Conservation (phyloP, 108 stramenopile genomes). For the Cyclotella cryptica region DNA sequence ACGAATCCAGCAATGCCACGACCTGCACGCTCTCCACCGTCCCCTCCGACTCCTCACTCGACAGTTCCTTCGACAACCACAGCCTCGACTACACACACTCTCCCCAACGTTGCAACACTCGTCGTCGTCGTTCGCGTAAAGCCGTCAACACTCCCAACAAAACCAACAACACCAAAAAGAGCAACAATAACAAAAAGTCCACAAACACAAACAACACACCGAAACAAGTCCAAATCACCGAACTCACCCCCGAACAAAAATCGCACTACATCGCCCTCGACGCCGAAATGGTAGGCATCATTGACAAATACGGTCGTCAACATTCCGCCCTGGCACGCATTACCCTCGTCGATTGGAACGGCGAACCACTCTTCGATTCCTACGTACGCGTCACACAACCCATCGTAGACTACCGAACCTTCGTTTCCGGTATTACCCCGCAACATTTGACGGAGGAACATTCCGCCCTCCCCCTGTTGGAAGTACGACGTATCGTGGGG, state of each 20-base stretch:
- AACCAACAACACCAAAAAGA: neutral
- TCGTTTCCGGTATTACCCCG: constrained; percentile 75
- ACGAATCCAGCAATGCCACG: constrained; percentile 8
- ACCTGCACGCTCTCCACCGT: constrained; percentile 26
- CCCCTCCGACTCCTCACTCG: constrained; percentile 24
- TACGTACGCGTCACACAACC: constrained; percentile 76
- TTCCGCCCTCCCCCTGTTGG: constrained; percentile 59
- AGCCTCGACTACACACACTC: constrained; percentile 1
- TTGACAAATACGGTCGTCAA: constrained; percentile 36
- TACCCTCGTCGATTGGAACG: constrained; percentile 78
- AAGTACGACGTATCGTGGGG: constrained; percentile 73
- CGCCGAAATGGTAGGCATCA: constrained; percentile 94
- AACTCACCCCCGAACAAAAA: constrained; percentile 35
- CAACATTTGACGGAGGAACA: constrained; percentile 42
- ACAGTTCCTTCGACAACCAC: neutral
- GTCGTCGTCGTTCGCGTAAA: neutral
- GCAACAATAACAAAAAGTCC: too few relatives aligned
- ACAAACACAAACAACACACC: constrained; percentile 7
- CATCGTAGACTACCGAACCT: constrained; percentile 91
- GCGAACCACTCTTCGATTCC: constrained; percentile 73
- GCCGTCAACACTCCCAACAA: neutral
- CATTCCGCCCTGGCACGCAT: constrained; percentile 74
- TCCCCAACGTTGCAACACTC: constrained; percentile 1
- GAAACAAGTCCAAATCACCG: constrained; percentile 22
- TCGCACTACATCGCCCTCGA: constrained; percentile 78